Conservation (phyloP, 768 basidiomycete species). For the Lyophyllum shimeji region DNA sequence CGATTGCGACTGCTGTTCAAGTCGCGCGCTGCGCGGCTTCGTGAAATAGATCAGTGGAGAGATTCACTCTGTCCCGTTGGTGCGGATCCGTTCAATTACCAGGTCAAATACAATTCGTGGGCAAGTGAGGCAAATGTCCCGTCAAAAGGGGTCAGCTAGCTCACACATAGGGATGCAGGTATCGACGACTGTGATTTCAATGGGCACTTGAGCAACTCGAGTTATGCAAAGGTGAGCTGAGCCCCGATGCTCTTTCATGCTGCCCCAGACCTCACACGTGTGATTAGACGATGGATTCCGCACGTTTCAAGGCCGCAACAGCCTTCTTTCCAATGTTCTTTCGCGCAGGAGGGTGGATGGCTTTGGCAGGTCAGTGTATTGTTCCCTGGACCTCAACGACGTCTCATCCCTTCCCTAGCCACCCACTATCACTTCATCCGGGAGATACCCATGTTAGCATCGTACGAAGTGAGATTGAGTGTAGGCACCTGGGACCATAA, state of each 20-base stretch:
- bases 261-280: not conserved
- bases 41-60: constrained; percentile 41
- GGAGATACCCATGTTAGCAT: constrained; percentile 64
- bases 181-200: constrained; percentile 76
- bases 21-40: constrained; percentile 28
- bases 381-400: not conserved
- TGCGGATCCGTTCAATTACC: constrained; percentile 49
- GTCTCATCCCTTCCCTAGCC: constrained; percentile 30
- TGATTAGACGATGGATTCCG: constrained; percentile 41
- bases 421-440: constrained; percentile 69
- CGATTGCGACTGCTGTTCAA: constrained; percentile 37
- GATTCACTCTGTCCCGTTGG: constrained; percentile 55
- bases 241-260: not conserved
- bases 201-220: constrained; percentile 77
- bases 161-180: constrained; percentile 32
- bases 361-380: constrained; percentile 48
- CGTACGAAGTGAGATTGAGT: constrained; percentile 59
- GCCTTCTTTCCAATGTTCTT: constrained; percentile 56
- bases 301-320: constrained; percentile 49
- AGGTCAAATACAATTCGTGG: constrained; percentile 43
- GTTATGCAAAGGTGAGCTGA: constrained; percentile 63
- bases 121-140: constrained; percentile 49
- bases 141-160: not conserved
- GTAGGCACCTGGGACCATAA: constrained; percentile 74
- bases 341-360: constrained; percentile 58